Evolutionary conservation across 2,329 filamentous ascomycete genomes (phyloP).

Genomic region (Fusarium sp.): DNA sequence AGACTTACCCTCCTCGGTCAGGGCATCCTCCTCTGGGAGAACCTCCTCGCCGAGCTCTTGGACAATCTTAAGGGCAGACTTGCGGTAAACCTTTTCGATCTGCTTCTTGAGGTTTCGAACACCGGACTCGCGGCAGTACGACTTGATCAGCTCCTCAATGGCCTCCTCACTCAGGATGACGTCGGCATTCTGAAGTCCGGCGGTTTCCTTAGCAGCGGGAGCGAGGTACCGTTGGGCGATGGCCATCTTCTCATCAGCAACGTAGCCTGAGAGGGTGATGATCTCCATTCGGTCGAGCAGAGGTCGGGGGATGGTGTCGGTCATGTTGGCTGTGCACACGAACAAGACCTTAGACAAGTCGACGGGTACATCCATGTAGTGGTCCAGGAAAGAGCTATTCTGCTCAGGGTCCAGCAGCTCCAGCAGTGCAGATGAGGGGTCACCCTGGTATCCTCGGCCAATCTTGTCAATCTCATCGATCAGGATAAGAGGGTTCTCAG

Average conservation of each 20-base stretch:
- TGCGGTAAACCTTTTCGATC: slow-evolving; percentile 98
- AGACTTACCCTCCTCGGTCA: slow-evolving; percentile 87
- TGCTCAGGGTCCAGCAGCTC: slow-evolving; percentile 97
- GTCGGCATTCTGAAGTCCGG: slow-evolving; percentile 89
- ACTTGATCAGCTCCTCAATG: slow-evolving; percentile 97
- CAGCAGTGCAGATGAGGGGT: slow-evolving; percentile 92
- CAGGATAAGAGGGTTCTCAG: slow-evolving; percentile 94
- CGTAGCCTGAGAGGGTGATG: slow-evolving; percentile 95
- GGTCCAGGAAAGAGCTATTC: slow-evolving; percentile 96
- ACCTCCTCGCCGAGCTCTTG: slow-evolving; percentile 90
- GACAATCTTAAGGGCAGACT: slow-evolving; percentile 96
- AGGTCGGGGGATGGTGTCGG: slow-evolving; percentile 94
- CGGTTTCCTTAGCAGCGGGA: slow-evolving; percentile 93
- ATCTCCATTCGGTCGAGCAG: slow-evolving; percentile 97
- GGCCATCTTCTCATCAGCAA: slow-evolving; percentile 98
- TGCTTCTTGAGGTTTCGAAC: slow-evolving; percentile 99
- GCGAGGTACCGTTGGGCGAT: slow-evolving; percentile 95
- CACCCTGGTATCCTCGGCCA: slow-evolving; percentile 93
- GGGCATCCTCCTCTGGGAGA: slow-evolving; percentile 81
- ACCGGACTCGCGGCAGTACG: slow-evolving; percentile 96
- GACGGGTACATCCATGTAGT: slow-evolving; percentile 98
- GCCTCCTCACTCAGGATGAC: slow-evolving; percentile 89
- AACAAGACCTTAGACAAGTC: slow-evolving; percentile 98
- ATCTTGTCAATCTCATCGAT: slow-evolving; percentile 99
- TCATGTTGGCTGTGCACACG: slow-evolving; percentile 99